A percentile compares a stretch with the other conserved stretches of the same genome.
Evolutionary conservation across 805 yeast species (phyloP).

Genomic region (Yamadazyma takamatsuzukensis): DNA sequence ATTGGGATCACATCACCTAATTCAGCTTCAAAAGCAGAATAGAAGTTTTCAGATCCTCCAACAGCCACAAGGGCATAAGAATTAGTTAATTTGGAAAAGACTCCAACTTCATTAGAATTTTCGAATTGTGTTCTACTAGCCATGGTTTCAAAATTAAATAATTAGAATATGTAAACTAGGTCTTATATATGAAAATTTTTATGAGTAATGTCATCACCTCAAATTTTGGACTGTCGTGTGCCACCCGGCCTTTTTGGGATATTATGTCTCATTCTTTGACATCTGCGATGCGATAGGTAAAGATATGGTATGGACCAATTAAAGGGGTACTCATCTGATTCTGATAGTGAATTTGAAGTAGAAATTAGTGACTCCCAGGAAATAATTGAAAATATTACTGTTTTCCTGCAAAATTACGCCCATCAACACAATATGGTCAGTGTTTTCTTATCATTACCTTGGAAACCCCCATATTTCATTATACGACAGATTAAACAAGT

Average conservation of each 20-base stretch:
- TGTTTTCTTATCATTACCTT: conserved; percentile 6
- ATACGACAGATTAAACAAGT: conserved; percentile 1
- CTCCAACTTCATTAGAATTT: conserved; percentile 70
- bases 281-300: not conserved
- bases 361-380: not conserved
- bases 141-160: conserved; percentile 20
- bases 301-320: conserved; percentile 3
- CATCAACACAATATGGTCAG: conserved; percentile 6
- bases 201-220: not conserved
- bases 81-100: conserved; percentile 91
- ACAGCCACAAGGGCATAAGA: conserved; percentile 94
- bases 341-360: not conserved
- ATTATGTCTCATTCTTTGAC: not conserved
- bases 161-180: not conserved
- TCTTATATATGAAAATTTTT: too few species aligned
- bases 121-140: conserved; percentile 49
- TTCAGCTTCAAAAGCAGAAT: conserved; percentile 96
- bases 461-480: conserved; percentile 6
- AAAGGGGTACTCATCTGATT: not conserved
- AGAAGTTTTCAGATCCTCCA: conserved; percentile 83
- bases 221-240: conserved; percentile 3
- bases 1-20: conserved; percentile 95
- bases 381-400: not conserved
- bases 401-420: conserved; percentile 10
- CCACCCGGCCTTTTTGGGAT: too few species aligned